Evolutionary conservation across 495 filamentous ascomycete species (phyloP), one percentile per base, ranked within the genome.

Genomic region (Xylaria sp.): DNA sequence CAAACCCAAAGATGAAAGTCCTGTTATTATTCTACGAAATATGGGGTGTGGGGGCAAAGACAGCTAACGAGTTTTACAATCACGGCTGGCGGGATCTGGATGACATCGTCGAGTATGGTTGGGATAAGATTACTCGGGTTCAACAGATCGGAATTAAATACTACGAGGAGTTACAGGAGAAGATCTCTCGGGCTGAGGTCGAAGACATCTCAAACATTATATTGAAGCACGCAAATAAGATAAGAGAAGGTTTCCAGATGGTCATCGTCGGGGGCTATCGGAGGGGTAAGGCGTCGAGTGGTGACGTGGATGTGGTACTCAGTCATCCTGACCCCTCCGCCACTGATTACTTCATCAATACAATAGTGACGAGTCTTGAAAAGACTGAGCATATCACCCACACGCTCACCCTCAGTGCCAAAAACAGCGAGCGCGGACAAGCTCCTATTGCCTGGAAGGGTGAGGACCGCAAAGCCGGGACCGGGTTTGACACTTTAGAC

Each of bases 121-220:
- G 97, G 97, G 75, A 84, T 46, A 80, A 73, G 0, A 84, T 98
- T 0, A 90, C 85, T 0, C 87, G 94, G 19, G 92, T 92, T 2
- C 95, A 97, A 78, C 94, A 98, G 77, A 97, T 99, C 58, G 96
- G 96, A 0, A 79, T 98, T n/a, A 98, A 98, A 77, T 98, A 90
- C 78, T 97, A 95, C 77, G 93, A 97, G 57, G 96, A 98, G 66
- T 92, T 99, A 55, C 84, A 87, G 43, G 78, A 84, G 26, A 87
- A 86, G 41, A 92, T 99, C 21, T 86, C 94, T 1, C 86, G 95
- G 2, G 57, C 66, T 0, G 95, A 99, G 75, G 90, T 93, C 3
- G 91, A 93, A 74, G 68, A 76, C 0, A 97, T 98, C 69, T 88
- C 85, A 0, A 69, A 74, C 5, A 83, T 84, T 11, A 84, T 98